phyloP scores from a whole-genome alignment of 192 early-diverging fungal species.

The Obelidium mucronatum region DNA sequence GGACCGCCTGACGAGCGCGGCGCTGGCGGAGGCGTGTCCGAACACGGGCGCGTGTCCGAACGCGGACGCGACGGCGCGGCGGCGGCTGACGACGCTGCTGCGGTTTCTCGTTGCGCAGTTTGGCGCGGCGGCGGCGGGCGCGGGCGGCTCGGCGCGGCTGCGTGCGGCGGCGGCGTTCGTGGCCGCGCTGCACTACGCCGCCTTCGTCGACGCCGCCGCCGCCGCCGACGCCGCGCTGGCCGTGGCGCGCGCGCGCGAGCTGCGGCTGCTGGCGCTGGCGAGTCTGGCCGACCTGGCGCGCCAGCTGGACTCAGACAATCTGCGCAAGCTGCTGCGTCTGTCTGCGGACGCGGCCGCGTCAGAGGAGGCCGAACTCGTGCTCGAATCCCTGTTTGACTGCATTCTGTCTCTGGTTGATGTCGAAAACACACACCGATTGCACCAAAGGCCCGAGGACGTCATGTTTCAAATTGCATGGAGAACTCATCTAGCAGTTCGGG shows the following conservation, averaged over 20 bases:
- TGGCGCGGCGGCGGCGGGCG: background rate
- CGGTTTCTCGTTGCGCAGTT: conserved; percentile 27
- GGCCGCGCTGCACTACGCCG: conserved; percentile 13
- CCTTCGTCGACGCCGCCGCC: conserved; percentile 1
- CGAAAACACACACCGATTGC: background rate
- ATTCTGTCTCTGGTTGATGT: conserved; percentile 11
- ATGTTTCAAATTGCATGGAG: conserved; percentile 29
- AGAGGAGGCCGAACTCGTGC: background rate
- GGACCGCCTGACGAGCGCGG: conserved; percentile 19
- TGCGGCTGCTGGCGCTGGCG: conserved; percentile 1
- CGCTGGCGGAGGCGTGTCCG: background rate
- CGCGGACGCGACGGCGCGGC: background rate
- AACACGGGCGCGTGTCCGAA: background rate
- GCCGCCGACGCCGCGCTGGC: background rate
- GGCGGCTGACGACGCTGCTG: conserved; percentile 6
- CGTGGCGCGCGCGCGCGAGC: conserved; percentile 2
- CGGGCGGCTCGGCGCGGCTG: background rate
- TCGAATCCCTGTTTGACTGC: conserved; percentile 5
- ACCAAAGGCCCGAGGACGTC: conserved; percentile 11
- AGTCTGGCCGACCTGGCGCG: background rate
- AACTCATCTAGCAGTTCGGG: background rate
- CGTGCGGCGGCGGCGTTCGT: conserved; percentile 9
- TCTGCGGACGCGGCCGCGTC: background rate
- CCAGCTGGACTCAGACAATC: conserved; percentile 2
- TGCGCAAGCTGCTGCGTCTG: background rate